Evolutionary conservation across 805 yeast species (phyloP).

Genomic region (Torulaspora quercuum): DNA sequence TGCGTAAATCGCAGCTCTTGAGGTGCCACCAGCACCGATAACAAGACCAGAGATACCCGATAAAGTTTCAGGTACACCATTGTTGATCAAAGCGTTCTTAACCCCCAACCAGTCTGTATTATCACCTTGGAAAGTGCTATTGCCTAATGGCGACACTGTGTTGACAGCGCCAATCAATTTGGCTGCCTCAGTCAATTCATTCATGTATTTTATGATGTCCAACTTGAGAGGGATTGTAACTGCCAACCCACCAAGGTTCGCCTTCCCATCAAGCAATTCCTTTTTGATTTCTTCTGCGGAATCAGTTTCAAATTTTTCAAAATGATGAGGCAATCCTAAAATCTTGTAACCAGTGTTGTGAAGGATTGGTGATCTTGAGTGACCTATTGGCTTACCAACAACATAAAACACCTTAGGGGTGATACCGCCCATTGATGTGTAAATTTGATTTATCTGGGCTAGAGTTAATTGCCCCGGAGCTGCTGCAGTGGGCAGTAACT

Average conservation of each 20-base stretch:
- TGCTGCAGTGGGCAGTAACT: conserved; percentile 59
- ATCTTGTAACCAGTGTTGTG: conserved; percentile 75
- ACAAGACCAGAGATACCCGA: conserved; percentile 60
- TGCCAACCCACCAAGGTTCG: conserved; percentile 83
- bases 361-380: conserved; percentile 84
- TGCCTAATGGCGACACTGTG: conserved; percentile 60
- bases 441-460: conserved; percentile 56
- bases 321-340: conserved; percentile 75
- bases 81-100: conserved; percentile 55
- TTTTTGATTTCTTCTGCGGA: conserved; percentile 55
- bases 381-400: conserved; percentile 77
- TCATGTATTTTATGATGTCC: conserved; percentile 65
- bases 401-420: conserved; percentile 58
- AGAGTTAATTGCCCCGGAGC: conserved; percentile 79
- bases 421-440: conserved; percentile 60
- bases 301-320: conserved; percentile 63
- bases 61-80: conserved; percentile 54
- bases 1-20: conserved; percentile 92
- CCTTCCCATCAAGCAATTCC: conserved; percentile 44
- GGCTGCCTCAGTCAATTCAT: conserved; percentile 73
- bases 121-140: conserved; percentile 63
- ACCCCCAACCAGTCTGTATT: conserved; percentile 97
- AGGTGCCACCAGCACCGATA: conserved; percentile 97
- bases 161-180: conserved; percentile 88
- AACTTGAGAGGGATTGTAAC: conserved; percentile 91